A percentile compares a stretch with the other conserved stretches of the same genome.
phyloP scores from a whole-genome alignment of 2,329 filamentous ascomycete genomes.

The Mycosphaerella sp. region DNA sequence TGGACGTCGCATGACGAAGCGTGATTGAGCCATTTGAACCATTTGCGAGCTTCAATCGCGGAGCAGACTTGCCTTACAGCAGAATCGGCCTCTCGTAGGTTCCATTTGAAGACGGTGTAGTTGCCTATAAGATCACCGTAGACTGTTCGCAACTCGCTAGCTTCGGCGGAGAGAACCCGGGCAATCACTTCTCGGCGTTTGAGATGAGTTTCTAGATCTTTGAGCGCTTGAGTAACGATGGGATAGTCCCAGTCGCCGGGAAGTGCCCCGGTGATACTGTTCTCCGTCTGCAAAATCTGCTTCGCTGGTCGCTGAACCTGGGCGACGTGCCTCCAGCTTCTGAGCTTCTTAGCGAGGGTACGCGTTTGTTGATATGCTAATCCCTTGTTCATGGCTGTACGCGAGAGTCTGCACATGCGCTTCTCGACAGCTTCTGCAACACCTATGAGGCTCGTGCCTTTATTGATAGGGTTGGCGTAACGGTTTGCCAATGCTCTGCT shows the following conservation, averaged over 20 bases:
- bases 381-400: neutral
- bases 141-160: neutral
- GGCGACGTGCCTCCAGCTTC: neutral
- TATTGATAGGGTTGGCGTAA: neutral
- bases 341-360: neutral
- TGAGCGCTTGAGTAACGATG: neutral
- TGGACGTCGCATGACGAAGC: neutral
- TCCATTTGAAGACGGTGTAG: neutral
- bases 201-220: neutral
- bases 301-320: neutral
- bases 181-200: neutral
- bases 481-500: neutral
- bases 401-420: neutral
- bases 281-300: neutral
- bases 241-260: neutral
- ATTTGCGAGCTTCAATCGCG: neutral
- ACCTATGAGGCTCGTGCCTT: neutral
- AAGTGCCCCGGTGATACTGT: neutral
- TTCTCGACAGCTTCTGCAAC: neutral
- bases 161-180: neutral
- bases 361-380: neutral
- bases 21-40: neutral
- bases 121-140: neutral
- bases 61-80: too few species aligned
- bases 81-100: neutral